Percentiles rank a stretch among this genome's conserved stretches.
Evolutionary conservation across 2,329 filamentous ascomycete genomes (phyloP).

Genomic region (Ophiostoma angusticollis): DNA sequence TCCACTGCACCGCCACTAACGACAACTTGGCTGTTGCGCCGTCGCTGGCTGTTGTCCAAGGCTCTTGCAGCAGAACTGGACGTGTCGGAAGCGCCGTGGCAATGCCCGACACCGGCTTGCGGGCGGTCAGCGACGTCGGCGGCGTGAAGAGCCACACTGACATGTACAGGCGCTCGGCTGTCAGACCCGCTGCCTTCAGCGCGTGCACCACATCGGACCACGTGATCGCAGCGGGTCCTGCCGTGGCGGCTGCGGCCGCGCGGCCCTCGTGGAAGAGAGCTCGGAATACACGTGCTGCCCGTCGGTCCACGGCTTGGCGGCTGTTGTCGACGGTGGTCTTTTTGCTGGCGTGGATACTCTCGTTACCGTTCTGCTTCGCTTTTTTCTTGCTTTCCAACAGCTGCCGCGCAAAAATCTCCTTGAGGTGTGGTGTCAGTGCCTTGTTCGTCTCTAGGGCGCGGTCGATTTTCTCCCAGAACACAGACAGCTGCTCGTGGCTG

Average conservation of each 20-base stretch:
- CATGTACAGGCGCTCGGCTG: constrained; percentile 7
- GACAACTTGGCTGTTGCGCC: background rate
- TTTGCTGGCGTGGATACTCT: too few relatives aligned
- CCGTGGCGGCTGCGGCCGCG: background rate
- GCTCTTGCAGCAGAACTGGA: constrained; percentile 1
- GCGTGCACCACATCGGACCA: constrained; percentile 12
- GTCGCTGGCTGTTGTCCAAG: background rate
- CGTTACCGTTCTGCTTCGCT: too few relatives aligned
- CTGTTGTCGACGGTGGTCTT: background rate
- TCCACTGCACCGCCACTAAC: background rate
- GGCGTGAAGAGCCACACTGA: constrained; percentile 12
- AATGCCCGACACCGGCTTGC: background rate
- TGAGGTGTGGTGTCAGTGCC: constrained; percentile 7
- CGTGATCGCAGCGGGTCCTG: constrained; percentile 4
- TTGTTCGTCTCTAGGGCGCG: constrained; percentile 5
- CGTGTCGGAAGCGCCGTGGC: background rate
- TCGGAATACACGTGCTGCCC: constrained; percentile 9
- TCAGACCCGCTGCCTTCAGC: constrained; percentile 2
- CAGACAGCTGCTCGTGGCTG: too few relatives aligned
- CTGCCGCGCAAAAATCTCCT: constrained; percentile 3
- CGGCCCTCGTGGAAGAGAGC: constrained; percentile 11
- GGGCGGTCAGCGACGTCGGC: background rate
- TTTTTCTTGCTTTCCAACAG: too few relatives aligned
- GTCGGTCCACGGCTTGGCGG: constrained; percentile 4
- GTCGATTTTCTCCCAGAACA: constrained; percentile 8